Conservation (phyloP, 805 yeast genomes). For the Lipomyces japonicus region DNA sequence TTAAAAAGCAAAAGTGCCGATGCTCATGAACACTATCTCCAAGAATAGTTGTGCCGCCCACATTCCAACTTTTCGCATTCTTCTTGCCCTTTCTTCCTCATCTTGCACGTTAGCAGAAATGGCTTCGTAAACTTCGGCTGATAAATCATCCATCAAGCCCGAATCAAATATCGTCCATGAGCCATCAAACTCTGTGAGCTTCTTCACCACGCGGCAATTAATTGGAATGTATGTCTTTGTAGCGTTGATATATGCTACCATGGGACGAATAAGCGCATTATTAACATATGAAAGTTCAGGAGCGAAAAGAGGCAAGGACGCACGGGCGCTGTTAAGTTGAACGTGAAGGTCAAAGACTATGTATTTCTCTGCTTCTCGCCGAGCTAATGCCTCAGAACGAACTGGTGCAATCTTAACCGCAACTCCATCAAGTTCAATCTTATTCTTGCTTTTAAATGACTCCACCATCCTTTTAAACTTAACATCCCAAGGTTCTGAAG, state of each 20-base stretch:
- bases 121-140: constrained; percentile 84
- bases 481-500: background rate
- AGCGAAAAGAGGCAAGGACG: constrained; percentile 81
- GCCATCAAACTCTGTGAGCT: constrained; percentile 81
- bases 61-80: constrained; percentile 82
- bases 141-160: constrained; percentile 82
- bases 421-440: constrained; percentile 9
- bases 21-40: constrained; percentile 64
- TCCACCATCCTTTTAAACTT: background rate
- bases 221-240: constrained; percentile 86
- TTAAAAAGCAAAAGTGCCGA: constrained; percentile 24
- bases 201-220: constrained; percentile 74
- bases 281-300: constrained; percentile 88
- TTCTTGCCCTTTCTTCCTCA: constrained; percentile 66
- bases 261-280: constrained; percentile 87
- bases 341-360: constrained; percentile 77
- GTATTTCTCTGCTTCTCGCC: constrained; percentile 15
- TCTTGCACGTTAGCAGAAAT: constrained; percentile 85
- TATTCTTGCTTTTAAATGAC: background rate
- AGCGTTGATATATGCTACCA: constrained; percentile 91
- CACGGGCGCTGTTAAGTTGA: constrained; percentile 78
- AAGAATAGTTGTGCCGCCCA: constrained; percentile 86
- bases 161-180: constrained; percentile 96
- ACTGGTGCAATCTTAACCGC: background rate
- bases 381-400: background rate